Evolutionary conservation across 31 red algal species (phyloP).

Genomic region (Asparagopsis taxiformis): DNA sequence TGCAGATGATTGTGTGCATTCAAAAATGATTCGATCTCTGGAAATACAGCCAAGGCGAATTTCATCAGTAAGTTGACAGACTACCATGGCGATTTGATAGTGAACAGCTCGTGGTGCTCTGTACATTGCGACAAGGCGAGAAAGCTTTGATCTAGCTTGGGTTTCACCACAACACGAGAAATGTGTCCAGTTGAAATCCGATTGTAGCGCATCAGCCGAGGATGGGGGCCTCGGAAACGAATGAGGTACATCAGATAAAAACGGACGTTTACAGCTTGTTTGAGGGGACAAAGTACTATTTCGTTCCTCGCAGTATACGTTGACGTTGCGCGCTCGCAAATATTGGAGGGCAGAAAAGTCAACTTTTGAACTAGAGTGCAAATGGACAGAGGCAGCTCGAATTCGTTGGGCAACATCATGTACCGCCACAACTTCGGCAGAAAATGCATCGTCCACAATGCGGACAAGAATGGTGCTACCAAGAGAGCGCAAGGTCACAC

Average conservation of each 20-base stretch:
- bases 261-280: too few species aligned
- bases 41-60: constrained; percentile 11
- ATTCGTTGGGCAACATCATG: background rate
- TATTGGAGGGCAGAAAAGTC: background rate
- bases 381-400: background rate
- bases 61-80: background rate
- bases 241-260: background rate
- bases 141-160: background rate
- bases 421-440: background rate
- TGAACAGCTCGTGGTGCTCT: too few species aligned
- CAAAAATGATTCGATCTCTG: constrained; percentile 6
- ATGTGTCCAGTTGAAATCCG: background rate
- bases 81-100: background rate
- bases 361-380: background rate
- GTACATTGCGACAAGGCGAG: background rate
- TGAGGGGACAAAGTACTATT: background rate
- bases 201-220: background rate
- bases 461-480: constrained; percentile 32
- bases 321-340: background rate
- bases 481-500: constrained; percentile 6
- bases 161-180: background rate
- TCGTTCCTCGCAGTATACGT: background rate
- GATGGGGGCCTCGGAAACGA: background rate
- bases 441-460: constrained; percentile 7
- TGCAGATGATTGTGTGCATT: background rate